Evolutionary conservation across 352 stramenopile species (phyloP).

Genomic region (Phytopythium helicoides): DNA sequence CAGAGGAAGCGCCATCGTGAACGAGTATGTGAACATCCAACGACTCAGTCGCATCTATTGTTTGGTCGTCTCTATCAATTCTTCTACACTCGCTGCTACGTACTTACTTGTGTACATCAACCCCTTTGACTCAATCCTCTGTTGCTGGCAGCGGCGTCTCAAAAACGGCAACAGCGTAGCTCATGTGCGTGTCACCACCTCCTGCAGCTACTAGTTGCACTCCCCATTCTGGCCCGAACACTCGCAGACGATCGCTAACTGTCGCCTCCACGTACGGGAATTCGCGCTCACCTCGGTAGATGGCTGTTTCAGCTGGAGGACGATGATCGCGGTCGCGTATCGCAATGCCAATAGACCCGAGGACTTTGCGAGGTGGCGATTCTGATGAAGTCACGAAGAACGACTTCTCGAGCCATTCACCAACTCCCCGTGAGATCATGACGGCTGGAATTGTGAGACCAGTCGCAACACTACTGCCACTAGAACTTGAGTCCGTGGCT

Average conservation of each 20-base stretch:
- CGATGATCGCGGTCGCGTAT: slow-evolving; percentile 25
- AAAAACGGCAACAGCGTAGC: slow-evolving; percentile 54
- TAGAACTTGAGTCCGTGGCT: no score
- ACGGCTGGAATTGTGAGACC: slow-evolving; percentile 41
- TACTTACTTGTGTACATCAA: not conserved
- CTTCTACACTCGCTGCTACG: no score
- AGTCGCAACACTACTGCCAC: not conserved
- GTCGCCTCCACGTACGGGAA: slow-evolving; percentile 47
- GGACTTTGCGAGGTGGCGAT: slow-evolving; percentile 10
- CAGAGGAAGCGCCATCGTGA: no score
- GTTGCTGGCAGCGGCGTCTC: slow-evolving; percentile 27
- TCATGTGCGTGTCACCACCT: slow-evolving; percentile 17
- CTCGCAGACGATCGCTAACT: slow-evolving; percentile 28
- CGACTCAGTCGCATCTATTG: no score
- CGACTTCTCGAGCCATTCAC: slow-evolving; percentile 45
- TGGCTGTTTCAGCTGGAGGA: not conserved
- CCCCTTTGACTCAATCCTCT: slow-evolving; percentile 7
- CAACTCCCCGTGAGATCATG: slow-evolving; percentile 62
- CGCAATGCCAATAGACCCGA: slow-evolving; percentile 34
- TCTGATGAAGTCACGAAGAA: not conserved
- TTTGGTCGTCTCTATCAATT: no score
- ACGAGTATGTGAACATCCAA: no score
- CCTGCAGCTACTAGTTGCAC: slow-evolving; percentile 32
- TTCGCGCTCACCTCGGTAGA: slow-evolving; percentile 10
- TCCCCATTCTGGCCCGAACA: slow-evolving; percentile 61